Conservation (phyloP, 169 alveolate genomes). For the Plasmodium fragile region DNA sequence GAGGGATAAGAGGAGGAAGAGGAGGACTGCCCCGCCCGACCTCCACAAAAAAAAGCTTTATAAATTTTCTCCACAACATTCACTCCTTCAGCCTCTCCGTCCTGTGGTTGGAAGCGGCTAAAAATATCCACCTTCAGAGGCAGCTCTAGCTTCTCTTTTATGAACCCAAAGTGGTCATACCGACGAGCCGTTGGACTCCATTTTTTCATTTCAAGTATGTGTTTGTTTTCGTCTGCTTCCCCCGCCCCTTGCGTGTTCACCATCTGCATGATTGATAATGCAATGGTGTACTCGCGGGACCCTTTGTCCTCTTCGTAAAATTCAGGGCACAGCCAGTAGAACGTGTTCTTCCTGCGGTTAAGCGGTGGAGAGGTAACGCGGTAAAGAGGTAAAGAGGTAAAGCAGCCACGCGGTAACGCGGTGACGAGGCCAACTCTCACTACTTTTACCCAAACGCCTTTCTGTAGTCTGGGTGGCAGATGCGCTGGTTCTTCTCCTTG, state of each 20-base stretch:
- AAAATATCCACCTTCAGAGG: conserved; percentile 26
- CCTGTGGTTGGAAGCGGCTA: conserved; percentile 31
- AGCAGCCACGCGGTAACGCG: background rate
- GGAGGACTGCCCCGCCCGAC: background rate
- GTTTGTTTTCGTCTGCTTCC: conserved; percentile 32
- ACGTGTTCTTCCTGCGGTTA: conserved; percentile 9
- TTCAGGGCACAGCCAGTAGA: conserved; percentile 50
- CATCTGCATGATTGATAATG: conserved; percentile 2
- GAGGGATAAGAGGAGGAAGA: too few species aligned
- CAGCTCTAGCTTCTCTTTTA: background rate
- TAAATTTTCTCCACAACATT: conserved; percentile 18
- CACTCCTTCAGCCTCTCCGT: background rate
- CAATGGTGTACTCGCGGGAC: conserved; percentile 3
- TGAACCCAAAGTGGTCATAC: conserved; percentile 52
- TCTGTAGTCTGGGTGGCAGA: conserved; percentile 4
- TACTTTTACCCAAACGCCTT: conserved; percentile 3
- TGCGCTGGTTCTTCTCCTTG: background rate
- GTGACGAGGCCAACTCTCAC: background rate
- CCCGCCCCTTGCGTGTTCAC: conserved; percentile 14
- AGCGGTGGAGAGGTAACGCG: background rate
- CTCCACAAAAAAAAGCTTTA: conserved; percentile 14
- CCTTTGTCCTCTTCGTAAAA: conserved; percentile 19
- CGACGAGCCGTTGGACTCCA: conserved; percentile 12
- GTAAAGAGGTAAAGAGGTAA: background rate
- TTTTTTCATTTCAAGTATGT: conserved; percentile 43